phyloP scores from a whole-genome alignment of 2,329 filamentous ascomycete genomes.

The Monosporascus sp. region DNA sequence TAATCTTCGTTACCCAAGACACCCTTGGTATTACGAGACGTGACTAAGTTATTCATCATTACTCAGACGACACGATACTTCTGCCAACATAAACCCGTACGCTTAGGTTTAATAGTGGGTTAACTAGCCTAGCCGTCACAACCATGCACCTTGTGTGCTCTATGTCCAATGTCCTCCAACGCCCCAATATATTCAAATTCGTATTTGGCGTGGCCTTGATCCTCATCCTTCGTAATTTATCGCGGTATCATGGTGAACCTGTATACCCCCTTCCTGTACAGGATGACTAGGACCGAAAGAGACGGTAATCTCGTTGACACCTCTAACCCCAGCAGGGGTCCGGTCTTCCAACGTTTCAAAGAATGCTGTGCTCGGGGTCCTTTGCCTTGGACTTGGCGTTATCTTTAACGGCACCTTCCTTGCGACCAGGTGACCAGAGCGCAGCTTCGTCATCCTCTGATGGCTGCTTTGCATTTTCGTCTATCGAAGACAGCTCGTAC shows the following conservation, averaged over 20 bases:
- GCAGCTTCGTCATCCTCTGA: constrained; percentile 4
- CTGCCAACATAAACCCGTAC: no score
- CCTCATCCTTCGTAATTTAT: neutral
- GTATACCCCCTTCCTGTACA: neutral
- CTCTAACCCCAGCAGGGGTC: no score
- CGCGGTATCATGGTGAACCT: neutral
- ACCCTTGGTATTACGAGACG: no score
- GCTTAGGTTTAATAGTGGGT: no score
- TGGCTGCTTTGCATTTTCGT: neutral
- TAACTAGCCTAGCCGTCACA: no score
- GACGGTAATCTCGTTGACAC: neutral
- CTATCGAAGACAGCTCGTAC: constrained; percentile 10
- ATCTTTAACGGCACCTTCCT: neutral
- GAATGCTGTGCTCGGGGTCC: neutral
- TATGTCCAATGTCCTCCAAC: no score
- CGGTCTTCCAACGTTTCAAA: neutral
- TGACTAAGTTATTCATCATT: no score
- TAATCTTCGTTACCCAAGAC: no score
- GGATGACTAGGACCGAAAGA: neutral
- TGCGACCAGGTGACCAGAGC: constrained; percentile 5
- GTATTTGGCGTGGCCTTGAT: no score
- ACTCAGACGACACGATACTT: no score
- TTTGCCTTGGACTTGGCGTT: neutral
- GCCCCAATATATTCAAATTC: no score
- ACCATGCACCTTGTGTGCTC: no score